Base-by-base conservation (phyloP, 75 land plant genomes). In the Sequoia sempervirens region DNA sequence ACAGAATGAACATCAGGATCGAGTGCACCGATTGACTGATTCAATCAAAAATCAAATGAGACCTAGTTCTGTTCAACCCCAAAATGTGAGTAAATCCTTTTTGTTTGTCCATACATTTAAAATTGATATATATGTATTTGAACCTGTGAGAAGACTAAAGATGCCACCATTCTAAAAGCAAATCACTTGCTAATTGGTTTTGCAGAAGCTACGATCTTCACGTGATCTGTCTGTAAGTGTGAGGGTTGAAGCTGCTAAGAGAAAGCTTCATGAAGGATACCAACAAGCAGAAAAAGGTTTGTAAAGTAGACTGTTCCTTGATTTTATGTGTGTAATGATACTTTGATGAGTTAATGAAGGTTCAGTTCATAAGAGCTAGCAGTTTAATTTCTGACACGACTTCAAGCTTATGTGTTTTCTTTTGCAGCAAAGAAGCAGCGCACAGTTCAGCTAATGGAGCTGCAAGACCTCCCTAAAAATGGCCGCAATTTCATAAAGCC, bases 391-490 rank as follows among this genome's bases (percentile, higher is more conserved):
- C 45, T 75, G 26, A 40, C n/a, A 20, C 20, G 46, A 78, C 23
- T n/a, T 45, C 5, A 45, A 26, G 5, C 14, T 78, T n/a, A 9
- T 78, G 32, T 13, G 1, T 78, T 45, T 36, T 82, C 28, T 79
- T 70, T 20, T 87, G 54, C 84, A 89, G 90, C 90, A 75, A 89
- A 88, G 68, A 90, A 79, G 82, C 90, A 89, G 69, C 89, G 90
- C 50, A 88, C 89, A 52, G 87, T 89, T 73, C 89, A 89, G 80
- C 81, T 88, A 66, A 87, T 89, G 89, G 90, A 88, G 43, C 53
- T 89, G 38, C 78, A 90, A 36, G 90, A 89, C n/a, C 89, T 89
- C 47, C 90, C 90, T 15, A 89, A 81, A 81, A 83, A 82, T 68
- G 88, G 90, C 34, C 90, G 85, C 58, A 86, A 87, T 47, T 69